Evolutionary conservation across 208 protist species (phyloP).

Genomic region (Wallacemonas sp.): DNA sequence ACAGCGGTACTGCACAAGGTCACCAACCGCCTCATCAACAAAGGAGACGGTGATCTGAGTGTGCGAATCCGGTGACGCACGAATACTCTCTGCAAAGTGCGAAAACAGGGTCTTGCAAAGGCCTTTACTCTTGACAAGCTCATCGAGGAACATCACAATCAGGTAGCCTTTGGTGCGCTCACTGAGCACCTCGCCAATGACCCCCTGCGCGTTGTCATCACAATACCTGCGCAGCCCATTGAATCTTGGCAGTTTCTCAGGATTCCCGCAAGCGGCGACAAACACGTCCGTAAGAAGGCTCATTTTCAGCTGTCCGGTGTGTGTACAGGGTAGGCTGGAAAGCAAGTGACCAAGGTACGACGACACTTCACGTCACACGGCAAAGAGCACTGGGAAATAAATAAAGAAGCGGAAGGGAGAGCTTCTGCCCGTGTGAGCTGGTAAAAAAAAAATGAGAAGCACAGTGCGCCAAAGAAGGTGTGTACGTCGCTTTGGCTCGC

Average conservation of each 20-base stretch:
- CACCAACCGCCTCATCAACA: conserved; percentile 42
- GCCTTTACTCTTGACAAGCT: conserved; percentile 17
- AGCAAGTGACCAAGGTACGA: no score
- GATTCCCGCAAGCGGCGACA: conserved; percentile 25
- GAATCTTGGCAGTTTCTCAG: conserved; percentile 25
- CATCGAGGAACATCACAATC: conserved; percentile 29
- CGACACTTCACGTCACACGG: no score
- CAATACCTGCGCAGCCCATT: conserved; percentile 15
- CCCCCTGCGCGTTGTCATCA: conserved; percentile 12
- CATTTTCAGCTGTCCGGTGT: conserved; percentile 5
- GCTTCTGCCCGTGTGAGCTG: no score
- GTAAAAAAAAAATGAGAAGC: conserved; percentile 11
- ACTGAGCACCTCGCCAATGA: conserved; percentile 31
- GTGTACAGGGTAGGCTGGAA: no score
- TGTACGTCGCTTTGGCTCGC: no score
- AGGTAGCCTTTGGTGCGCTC: conserved; percentile 34
- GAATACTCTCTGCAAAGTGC: conserved; percentile 36
- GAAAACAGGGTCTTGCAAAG: conserved; percentile 46
- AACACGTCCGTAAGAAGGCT: conserved; percentile 35
- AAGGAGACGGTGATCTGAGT: conserved; percentile 59
- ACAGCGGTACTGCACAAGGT: conserved; percentile 57
- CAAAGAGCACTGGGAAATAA: no score
- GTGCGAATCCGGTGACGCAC: conserved; percentile 17
- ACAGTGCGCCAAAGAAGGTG: background rate
- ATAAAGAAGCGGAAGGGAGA: no score